Evolutionary conservation across 306 rosid genomes (phyloP).

Genomic region (Carpinus viminea): DNA sequence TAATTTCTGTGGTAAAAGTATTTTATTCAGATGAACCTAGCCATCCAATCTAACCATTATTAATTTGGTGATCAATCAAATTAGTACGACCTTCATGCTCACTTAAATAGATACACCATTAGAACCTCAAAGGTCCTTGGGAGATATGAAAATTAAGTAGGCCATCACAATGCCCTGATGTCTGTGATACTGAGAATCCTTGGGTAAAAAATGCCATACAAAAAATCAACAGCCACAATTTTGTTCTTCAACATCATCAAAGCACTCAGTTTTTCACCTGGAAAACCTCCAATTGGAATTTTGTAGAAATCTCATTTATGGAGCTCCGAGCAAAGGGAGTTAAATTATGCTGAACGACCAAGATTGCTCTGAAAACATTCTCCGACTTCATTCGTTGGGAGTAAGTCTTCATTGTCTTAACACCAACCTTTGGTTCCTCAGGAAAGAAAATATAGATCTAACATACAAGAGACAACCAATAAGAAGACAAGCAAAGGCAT

Average conservation of each 20-base stretch:
- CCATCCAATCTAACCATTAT: not conserved
- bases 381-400: slow-evolving; percentile 65
- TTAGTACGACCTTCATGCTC: not conserved
- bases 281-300: slow-evolving; percentile 71
- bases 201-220: not conserved
- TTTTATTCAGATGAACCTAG: not conserved
- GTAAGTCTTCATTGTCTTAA: slow-evolving; percentile 53
- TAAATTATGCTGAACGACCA: slow-evolving; percentile 60
- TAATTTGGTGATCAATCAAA: not conserved
- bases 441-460: slow-evolving; percentile 84
- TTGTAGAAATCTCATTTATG: slow-evolving; percentile 46
- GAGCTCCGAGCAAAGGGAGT: slow-evolving; percentile 51
- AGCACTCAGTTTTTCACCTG: slow-evolving; percentile 49
- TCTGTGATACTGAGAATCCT: not conserved
- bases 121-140: not conserved
- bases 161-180: not conserved
- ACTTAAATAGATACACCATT: not conserved
- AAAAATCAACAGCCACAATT: not conserved
- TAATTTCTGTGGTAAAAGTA: not conserved
- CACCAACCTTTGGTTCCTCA: slow-evolving; percentile 62
- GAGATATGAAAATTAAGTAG: not conserved
- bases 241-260: not conserved
- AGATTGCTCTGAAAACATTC: slow-evolving; percentile 61
- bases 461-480: slow-evolving; percentile 19
- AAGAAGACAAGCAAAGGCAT: not conserved